Percentiles rank a stretch among this genome's conserved stretches.
Conservation (phyloP, 2,329 filamentous ascomycete genomes). For the Hypoxylon sp. region DNA sequence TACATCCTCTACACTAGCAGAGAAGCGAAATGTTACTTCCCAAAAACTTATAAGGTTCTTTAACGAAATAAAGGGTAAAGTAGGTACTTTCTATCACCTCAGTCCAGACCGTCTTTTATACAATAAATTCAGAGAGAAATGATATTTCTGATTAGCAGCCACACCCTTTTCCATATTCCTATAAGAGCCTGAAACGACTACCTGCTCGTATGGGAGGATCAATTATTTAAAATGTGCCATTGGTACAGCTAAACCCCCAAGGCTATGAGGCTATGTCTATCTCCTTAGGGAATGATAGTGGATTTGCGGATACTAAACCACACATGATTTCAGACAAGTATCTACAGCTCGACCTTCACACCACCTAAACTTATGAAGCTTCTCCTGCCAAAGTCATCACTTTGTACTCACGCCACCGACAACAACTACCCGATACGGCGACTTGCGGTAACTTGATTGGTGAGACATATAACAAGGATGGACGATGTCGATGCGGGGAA, state of each 20-base stretch:
- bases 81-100: not conserved
- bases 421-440: constrained; percentile 25
- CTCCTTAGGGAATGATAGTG: not conserved
- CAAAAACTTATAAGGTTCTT: not conserved
- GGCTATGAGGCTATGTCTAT: not conserved
- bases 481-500: constrained; percentile 25
- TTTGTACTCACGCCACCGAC: not conserved
- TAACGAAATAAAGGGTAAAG: not conserved
- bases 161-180: not conserved
- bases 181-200: not conserved
- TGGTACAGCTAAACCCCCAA: not conserved
- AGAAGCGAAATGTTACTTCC: not conserved
- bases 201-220: too few relatives aligned
- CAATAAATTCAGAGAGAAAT: not conserved
- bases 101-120: not conserved
- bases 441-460: constrained; percentile 33
- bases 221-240: not conserved
- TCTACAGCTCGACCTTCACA: not conserved
- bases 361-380: not conserved
- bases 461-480: constrained; percentile 10
- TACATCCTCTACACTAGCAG: not conserved
- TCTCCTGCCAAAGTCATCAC: not conserved
- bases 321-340: not conserved
- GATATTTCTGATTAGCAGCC: too few relatives aligned
- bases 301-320: not conserved